Conservation (phyloP, 2,329 filamentous ascomycete species). For the Metarhizium sp. region DNA sequence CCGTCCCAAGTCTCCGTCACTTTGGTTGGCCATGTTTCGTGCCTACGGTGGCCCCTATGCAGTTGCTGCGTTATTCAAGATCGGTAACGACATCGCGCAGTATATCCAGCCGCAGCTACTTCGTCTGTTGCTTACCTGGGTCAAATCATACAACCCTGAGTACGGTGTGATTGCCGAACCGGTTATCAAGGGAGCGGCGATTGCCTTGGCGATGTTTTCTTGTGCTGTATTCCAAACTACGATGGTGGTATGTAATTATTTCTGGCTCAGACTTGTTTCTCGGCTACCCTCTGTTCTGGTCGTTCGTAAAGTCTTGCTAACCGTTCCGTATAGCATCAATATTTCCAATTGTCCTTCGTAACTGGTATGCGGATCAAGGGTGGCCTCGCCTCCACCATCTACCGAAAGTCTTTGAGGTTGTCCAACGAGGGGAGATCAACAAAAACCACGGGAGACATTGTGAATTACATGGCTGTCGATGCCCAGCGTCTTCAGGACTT, state of each 20-base stretch:
- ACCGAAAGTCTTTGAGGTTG: constrained; percentile 78
- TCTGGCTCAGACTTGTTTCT: too few relatives aligned
- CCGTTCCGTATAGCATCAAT: constrained; percentile 59
- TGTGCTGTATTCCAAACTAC: constrained; percentile 80
- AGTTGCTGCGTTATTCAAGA: constrained; percentile 76
- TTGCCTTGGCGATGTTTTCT: constrained; percentile 85
- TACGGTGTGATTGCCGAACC: constrained; percentile 57
- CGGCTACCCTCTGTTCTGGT: background rate
- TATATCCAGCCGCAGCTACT: constrained; percentile 90
- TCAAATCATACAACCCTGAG: constrained; percentile 59
- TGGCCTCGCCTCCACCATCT: constrained; percentile 81
- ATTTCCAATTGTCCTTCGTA: constrained; percentile 91
- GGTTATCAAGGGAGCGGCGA: constrained; percentile 72
- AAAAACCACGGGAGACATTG: constrained; percentile 94
- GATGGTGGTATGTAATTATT: constrained; percentile 46
- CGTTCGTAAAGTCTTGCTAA: constrained; percentile 11
- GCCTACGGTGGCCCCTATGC: constrained; percentile 82
- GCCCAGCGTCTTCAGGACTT: constrained; percentile 91
- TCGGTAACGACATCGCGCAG: constrained; percentile 74
- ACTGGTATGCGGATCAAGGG: constrained; percentile 96
- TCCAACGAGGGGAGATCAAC: constrained; percentile 85
- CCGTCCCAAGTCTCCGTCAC: constrained; percentile 48
- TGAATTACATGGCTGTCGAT: constrained; percentile 99
- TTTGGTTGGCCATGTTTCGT: constrained; percentile 79
- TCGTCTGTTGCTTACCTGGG: constrained; percentile 72